Evolutionary conservation across 2,329 filamentous ascomycete genomes (phyloP).

Genomic region (Aspergillus ruber): DNA sequence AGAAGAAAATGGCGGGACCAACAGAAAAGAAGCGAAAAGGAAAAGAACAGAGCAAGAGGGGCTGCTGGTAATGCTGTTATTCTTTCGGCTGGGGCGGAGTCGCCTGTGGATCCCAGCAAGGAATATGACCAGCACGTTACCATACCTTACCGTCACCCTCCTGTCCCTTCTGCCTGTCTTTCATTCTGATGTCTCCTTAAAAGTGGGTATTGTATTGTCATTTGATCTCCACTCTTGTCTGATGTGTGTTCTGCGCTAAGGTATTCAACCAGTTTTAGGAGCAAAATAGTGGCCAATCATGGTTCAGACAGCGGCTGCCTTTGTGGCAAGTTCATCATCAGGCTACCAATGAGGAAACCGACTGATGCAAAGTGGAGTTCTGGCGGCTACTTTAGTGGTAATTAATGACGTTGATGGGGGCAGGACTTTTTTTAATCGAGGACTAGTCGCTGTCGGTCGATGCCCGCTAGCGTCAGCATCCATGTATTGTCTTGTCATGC

Average conservation of each 20-base stretch:
- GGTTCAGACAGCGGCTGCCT: constrained; percentile 7
- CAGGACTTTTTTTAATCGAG: neutral
- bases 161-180: neutral
- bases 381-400: constrained; percentile 6
- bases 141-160: constrained; percentile 1
- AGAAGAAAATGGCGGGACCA: constrained; percentile 19
- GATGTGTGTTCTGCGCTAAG: constrained; percentile 8
- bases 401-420: neutral
- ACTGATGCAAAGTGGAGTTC: neutral
- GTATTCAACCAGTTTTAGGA: constrained; percentile 17
- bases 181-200: neutral
- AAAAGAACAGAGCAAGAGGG: constrained; percentile 11
- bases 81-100: constrained; percentile 24
- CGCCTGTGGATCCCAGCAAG: constrained; percentile 13
- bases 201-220: neutral
- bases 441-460: constrained; percentile 5
- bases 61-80: constrained; percentile 14
- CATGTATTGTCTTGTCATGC: neutral
- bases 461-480: constrained; percentile 3
- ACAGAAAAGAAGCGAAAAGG: constrained; percentile 15
- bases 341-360: constrained; percentile 8
- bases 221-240: constrained; percentile 3
- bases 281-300: constrained; percentile 10
- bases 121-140: constrained; percentile 2
- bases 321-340: constrained; percentile 13